Base-by-base conservation (phyloP, 805 yeast genomes). In the Helenozyma baotianmanensis region DNA sequence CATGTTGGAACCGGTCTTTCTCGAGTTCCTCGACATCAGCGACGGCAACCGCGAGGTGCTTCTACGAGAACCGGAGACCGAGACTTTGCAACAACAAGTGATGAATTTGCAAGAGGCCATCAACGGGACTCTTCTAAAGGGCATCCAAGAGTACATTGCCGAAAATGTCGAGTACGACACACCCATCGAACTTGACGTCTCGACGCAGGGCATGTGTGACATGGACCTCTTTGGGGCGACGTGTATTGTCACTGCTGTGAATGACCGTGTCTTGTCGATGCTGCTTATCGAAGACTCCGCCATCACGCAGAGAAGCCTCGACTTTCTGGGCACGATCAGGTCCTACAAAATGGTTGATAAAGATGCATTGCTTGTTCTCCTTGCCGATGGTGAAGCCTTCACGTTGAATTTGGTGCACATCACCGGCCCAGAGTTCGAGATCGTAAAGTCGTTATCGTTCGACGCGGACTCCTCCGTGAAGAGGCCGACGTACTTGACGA, bases 401-500 rank as follows among this genome's bases (percentile, higher is more conserved):
- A n/a, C n/a, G n/a, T n/a, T n/a, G n/a, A n/a, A n/a, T n/a, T n/a
- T n/a, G n/a, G 21, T 19, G n/a, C 17, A 15, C 3, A 21, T 26
- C n/a, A 8, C 8, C 19, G 19, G 19, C 7, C 19, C 19, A 8
- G 25, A 32, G 6, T 32, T 9, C 31, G 48, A 10, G 38, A 48
- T 26, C 34, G 33, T 27, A 37, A 41, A 16, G 38, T 53, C 29
- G 38, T 41, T 36, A 26, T 31, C 23, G 21, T 30, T 32, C 32
- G 27, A 14, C 25, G 22, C 35, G 7, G 30, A 21, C 1, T 26
- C 40, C 3, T 25, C 22, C 9, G 40, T 50, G n/a, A 32, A 37
- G 22, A 33, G 45, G n/a, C 70, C 73, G 1, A 37, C 44, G 3
- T 47, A 48, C 29, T 23, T 70, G 26, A 46, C 68, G 0, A 39